Conservation (phyloP, 2,329 filamentous ascomycete genomes). For the Parastagonospora avenae region DNA sequence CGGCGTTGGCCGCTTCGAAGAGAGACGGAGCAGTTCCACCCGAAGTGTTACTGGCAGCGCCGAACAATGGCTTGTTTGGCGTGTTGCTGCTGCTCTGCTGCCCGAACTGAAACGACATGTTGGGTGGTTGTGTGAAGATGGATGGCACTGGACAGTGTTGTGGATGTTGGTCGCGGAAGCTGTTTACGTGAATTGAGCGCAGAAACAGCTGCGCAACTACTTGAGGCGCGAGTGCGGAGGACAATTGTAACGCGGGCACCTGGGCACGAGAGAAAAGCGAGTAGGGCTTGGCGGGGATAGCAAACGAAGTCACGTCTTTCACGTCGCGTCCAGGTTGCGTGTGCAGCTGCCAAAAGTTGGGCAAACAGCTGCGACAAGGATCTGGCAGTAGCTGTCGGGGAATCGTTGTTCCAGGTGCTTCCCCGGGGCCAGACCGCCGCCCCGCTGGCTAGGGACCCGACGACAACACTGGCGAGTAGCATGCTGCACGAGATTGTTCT, state of each 20-base stretch:
- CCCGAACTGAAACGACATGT: constrained; percentile 47
- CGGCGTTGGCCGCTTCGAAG: constrained; percentile 30
- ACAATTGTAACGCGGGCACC: too few species aligned
- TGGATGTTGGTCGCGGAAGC: constrained; percentile 14
- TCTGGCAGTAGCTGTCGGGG: too few species aligned
- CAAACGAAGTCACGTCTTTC: constrained; percentile 15
- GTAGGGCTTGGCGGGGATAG: constrained; percentile 9
- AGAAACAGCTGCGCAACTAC: not conserved
- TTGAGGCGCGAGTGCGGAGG: not conserved
- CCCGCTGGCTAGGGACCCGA: constrained; percentile 21
- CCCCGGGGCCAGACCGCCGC: constrained; percentile 1
- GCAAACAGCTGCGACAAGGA: constrained; percentile 21
- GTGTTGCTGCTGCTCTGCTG: constrained; percentile 23
- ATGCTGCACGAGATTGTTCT: constrained; percentile 19
- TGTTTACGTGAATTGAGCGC: constrained; percentile 18
- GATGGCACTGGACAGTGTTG: constrained; percentile 2
- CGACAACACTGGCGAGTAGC: constrained; percentile 22
- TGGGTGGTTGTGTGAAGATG: constrained; percentile 12
- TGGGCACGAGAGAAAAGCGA: not conserved
- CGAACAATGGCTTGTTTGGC: constrained; percentile 41
- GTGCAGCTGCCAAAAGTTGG: constrained; percentile 33
- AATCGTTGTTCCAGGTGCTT: too few species aligned
- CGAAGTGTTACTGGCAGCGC: constrained; percentile 25
- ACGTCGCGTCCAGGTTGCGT: constrained; percentile 25
- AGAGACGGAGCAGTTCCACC: constrained; percentile 29